These are phyloP conservation scores for Eimeria mitis DNA, from an alignment of 169 alveolate genomes.

Conservation along the genomic window DNA sequence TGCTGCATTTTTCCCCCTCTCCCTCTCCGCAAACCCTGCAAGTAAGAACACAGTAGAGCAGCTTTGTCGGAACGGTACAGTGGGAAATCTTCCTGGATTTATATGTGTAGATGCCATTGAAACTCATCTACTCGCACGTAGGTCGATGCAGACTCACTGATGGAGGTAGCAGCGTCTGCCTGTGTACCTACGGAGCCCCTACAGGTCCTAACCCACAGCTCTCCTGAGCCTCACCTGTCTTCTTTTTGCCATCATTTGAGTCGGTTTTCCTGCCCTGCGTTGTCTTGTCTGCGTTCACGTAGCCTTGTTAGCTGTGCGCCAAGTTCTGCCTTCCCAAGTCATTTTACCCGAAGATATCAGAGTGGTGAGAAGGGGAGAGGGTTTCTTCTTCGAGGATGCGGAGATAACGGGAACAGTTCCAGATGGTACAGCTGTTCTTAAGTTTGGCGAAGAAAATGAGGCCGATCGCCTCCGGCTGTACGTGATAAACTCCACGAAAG, in stretches of 20 bases:
- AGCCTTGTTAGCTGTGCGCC: slow-evolving; percentile 53
- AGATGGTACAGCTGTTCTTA: slow-evolving; percentile 42
- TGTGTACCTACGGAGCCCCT: background rate
- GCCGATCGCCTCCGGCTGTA: slow-evolving; percentile 39
- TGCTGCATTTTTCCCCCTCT: background rate
- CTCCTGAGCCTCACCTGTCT: background rate
- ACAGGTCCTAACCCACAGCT: background rate
- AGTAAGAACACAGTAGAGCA: background rate
- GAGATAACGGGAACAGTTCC: slow-evolving; percentile 27
- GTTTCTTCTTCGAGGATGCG: slow-evolving; percentile 23
- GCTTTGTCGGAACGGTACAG: too few relatives aligned
- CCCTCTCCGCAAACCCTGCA: background rate
- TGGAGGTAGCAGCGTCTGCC: background rate
- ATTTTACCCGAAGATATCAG: slow-evolving; percentile 29
- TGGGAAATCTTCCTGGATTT: background rate
- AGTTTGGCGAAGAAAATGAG: background rate
- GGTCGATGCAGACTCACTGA: background rate
- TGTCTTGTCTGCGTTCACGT: background rate
- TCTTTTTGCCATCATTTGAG: background rate
- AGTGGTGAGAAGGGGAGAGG: background rate
- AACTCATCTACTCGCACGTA: too few relatives aligned
- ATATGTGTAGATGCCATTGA: background rate
- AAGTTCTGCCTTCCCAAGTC: slow-evolving; percentile 16
- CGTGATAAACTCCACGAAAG: background rate
- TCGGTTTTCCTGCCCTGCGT: background rate